phyloP scores from a whole-genome alignment of 2,329 filamentous ascomycete genomes.

The Epichloe glyceriae region DNA sequence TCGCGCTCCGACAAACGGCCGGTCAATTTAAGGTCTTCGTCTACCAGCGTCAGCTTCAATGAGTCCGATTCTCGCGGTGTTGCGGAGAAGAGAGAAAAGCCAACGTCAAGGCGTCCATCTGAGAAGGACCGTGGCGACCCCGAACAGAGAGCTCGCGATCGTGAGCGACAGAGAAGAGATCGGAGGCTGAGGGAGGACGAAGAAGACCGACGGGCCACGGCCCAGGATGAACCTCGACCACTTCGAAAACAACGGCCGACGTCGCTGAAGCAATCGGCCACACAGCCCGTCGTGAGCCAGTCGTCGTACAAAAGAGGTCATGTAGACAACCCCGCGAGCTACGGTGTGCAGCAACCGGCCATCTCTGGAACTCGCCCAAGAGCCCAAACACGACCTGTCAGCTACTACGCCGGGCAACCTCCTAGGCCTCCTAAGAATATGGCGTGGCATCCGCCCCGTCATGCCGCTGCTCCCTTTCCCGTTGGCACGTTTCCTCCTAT shows the following conservation, averaged over 20 bases:
- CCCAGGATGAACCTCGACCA: conserved; percentile 14
- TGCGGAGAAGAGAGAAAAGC: conserved; percentile 16
- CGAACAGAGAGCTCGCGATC: conserved; percentile 12
- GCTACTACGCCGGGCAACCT: conserved; percentile 23
- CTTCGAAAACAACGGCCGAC: conserved; percentile 17
- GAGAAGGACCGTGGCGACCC: conserved; percentile 11
- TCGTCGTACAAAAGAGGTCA: conserved; percentile 16
- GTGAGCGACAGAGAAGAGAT: conserved; percentile 18
- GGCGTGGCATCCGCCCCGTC: conserved; percentile 16
- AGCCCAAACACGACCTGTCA: conserved; percentile 21
- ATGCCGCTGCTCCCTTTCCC: conserved; percentile 11
- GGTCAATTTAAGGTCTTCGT: conserved; percentile 23
- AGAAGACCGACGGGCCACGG: conserved; percentile 5
- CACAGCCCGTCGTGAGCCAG: conserved; percentile 21
- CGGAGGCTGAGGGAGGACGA: conserved; percentile 14
- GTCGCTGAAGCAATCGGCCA: conserved; percentile 18
- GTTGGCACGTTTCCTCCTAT: conserved; percentile 21
- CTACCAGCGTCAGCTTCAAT: conserved; percentile 22
- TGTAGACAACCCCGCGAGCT: conserved; percentile 23
- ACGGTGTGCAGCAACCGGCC: conserved; percentile 22
- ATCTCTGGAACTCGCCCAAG: conserved; percentile 18
- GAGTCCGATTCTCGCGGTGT: conserved; percentile 33
- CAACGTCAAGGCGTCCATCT: conserved; percentile 9
- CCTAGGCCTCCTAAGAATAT: conserved; percentile 13
- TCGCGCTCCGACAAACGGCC: conserved; percentile 27